Percentiles rank a stretch among this genome's conserved stretches.
Evolutionary conservation across 768 basidiomycete species (phyloP).

Genomic region (Leucosporidium scottii): DNA sequence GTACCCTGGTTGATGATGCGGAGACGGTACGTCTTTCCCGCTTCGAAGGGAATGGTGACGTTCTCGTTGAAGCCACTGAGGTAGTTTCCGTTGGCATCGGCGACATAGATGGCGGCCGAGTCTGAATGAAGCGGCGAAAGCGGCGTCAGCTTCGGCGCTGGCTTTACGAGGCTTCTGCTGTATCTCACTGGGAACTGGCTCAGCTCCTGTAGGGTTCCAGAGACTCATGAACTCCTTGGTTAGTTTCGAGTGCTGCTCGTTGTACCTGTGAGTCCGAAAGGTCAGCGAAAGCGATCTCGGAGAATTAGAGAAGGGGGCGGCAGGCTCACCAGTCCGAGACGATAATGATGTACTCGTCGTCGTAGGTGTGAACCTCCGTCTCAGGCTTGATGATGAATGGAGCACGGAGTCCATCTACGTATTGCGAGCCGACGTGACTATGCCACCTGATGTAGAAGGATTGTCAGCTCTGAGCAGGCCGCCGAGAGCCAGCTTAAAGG

Average conservation of each 20-base stretch:
- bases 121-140: not conserved
- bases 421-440: conserved; percentile 46
- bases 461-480: not conserved
- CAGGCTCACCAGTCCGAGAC: conserved; percentile 84
- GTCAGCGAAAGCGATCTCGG: not conserved
- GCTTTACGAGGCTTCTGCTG: not conserved
- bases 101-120: conserved; percentile 58
- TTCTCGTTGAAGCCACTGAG: conserved; percentile 67
- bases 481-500: too few relatives aligned
- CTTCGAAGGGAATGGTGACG: conserved; percentile 69
- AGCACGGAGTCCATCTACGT: conserved; percentile 85
- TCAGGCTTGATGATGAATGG: conserved; percentile 64
- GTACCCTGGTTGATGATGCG: conserved; percentile 60
- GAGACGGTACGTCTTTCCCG: conserved; percentile 84
- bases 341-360: conserved; percentile 81
- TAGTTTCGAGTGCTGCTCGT: not conserved
- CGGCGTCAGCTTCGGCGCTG: not conserved
- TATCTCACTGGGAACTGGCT: conserved; percentile 1
- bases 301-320: conserved; percentile 42
- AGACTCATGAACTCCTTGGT: conserved; percentile 24
- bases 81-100: conserved; percentile 61
- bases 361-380: conserved; percentile 56
- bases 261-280: not conserved
- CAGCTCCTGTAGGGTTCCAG: conserved; percentile 54
- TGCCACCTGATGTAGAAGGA: conserved; percentile 15